Base-by-base conservation (phyloP, 2,329 filamentous ascomycete species). In the Nemania diffusa region DNA sequence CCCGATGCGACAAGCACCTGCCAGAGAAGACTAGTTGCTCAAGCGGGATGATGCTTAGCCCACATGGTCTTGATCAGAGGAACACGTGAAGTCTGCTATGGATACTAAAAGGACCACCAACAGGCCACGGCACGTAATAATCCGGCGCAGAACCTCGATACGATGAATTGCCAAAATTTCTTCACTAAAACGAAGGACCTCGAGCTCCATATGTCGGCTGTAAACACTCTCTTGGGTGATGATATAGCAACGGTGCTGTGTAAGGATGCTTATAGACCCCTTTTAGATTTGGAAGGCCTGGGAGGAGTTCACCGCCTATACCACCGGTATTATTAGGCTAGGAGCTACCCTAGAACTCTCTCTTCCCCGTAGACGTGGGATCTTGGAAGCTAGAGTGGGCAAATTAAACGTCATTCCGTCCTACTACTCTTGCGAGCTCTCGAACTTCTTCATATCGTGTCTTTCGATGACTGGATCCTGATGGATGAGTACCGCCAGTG, bases 161-260 rank as follows among this genome's bases (percentile, higher is more conserved):
- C 24, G 27, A 48, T 5, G 42, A 48, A 27, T 58, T 24, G 17
- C 13, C 34, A 8, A 2, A 34, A 17, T 17, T 9, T 34, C n/a
- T 42, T 17, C 5, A 53, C 5, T 32, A 32, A 32, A 20, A 32
- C 17, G n/a, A 22, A 20, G 48, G 15, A 5, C 37, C 6, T 5
- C 17, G 8, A 3, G 13, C 27, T 20, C 40, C 29, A 40, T 37
- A 1, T 20, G 46, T 17, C 11, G 32, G 32, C 20, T 50, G 26
- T 37, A 42, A 37, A 26, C 17, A 27, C 46, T 60, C 32, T 40
- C 24, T 32, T 57, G 46, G 20, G 15, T 51, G 13, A 32, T 57
- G 15, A 60, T 60, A 55, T 55, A 65, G 24, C 32, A 26, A 26
- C 32, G 8, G 32, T 26, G n/a, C 37, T 61, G 26, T 61, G 57